These are phyloP conservation scores for Mycena galopus DNA, from an alignment of 768 basidiomycete genomes.

Conservation along the genomic window DNA sequence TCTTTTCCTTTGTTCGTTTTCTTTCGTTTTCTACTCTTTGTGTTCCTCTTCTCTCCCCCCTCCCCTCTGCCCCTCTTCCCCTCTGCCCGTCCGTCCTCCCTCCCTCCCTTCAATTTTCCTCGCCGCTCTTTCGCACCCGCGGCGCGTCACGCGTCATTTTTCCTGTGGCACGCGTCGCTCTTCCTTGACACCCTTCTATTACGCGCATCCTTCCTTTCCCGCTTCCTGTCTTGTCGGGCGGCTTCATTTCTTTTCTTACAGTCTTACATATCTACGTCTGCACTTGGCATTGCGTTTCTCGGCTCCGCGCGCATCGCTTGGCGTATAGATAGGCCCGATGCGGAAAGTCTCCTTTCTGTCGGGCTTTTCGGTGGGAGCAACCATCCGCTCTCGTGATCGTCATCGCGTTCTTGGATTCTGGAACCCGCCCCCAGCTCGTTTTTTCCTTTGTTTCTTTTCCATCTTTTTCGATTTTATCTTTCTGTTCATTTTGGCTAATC, in stretches of 20 bases:
- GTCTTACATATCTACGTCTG: background rate
- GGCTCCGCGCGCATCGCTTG: background rate
- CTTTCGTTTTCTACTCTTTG: background rate
- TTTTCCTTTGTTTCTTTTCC: background rate
- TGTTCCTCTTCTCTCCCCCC: background rate
- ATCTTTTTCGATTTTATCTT: background rate
- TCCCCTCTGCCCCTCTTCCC: no score
- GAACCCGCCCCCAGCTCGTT: no score
- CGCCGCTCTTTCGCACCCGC: background rate
- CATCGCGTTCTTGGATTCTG: no score
- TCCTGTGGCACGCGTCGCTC: conserved; percentile 7
- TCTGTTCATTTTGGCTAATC: background rate
- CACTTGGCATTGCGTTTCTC: background rate
- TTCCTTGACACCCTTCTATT: conserved; percentile 11
- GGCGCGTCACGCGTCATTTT: background rate
- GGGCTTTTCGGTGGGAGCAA: no score
- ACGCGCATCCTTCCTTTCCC: background rate
- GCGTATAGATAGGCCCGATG: background rate
- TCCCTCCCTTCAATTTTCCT: background rate
- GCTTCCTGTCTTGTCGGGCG: background rate
- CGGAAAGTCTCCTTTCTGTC: background rate
- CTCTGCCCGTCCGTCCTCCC: background rate
- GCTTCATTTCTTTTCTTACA: background rate
- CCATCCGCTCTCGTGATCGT: no score
- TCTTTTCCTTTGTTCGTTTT: background rate